Evolutionary conservation across 176 grass and related monocot species (phyloP), one percentile per base, ranked within the genome.

Genomic region (Triticum timopheevii): DNA sequence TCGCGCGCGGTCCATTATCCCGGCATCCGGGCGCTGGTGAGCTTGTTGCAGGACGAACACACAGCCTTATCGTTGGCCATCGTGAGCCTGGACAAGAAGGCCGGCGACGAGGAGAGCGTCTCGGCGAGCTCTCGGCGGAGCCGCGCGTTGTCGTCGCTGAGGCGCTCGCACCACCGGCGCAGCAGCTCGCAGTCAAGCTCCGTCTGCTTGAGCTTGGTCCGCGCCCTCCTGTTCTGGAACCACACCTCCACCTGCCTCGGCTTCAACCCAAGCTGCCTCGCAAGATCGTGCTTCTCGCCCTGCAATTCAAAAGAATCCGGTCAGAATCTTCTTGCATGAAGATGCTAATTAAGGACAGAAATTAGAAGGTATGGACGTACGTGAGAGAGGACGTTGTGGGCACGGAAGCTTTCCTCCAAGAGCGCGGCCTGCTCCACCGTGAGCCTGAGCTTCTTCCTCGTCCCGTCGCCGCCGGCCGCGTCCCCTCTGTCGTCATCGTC

Each of bases 201-300:
- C 47, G 89, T 91, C 80, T 93, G 89, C 89, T 88, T 91, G 8
- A 91, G 83, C 86, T 93, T 93, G n/a, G 86, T 91, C 33, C 92
- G 5, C 1, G 82, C 92, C 30, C 85, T 45, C 67, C 86, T 27
- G 82, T 91, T 91, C 82, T 91, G 90, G 63, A 91, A 91, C 90
- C 90, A 91, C 50, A 91, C 90, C 82, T 91, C 90, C 50, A 91
- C 90, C 90, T 91, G 86, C 28, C 90, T 65, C 17, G 90, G 73
- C 19, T 65, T 84, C 31, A 86, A 17, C 0, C 64, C 25, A 2
- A 76, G 73, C 73, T 17, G 59, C 73, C 83, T 17, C 6, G 88
- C 86, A 61, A 93, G 58, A 20, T 88, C 88, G 3, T 86, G 79
- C 71, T 93, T 93, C 79, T 88, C 73, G 1, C 5, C 86, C 92